These are phyloP conservation scores for Geotrichum candidum DNA, from an alignment of 1,139 yeast species.

Conservation along the genomic window DNA sequence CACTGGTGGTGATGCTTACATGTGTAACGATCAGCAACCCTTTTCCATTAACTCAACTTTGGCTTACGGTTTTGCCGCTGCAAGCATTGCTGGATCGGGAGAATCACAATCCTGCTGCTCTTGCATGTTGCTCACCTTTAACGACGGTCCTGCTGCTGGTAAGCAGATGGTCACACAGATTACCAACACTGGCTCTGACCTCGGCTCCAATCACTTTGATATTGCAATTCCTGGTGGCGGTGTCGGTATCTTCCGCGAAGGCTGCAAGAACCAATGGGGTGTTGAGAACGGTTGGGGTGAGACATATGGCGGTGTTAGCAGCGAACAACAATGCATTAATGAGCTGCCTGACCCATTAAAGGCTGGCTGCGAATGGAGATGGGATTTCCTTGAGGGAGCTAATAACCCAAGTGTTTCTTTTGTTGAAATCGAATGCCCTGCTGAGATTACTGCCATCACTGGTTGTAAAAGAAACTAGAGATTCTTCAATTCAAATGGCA, in stretches of 20 bases:
- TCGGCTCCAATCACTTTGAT: constrained; percentile 18
- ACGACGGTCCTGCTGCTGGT: constrained; percentile 13
- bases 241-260: constrained; percentile 16
- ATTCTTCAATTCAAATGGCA: too few relatives aligned
- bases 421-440: constrained; percentile 20
- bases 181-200: constrained; percentile 21
- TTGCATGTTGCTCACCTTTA: constrained; percentile 19
- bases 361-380: constrained; percentile 22
- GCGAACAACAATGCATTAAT: constrained; percentile 14
- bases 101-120: constrained; percentile 18
- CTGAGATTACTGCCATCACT: constrained; percentile 17
- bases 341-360: constrained; percentile 16
- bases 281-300: constrained; percentile 18
- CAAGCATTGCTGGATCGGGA: constrained; percentile 16
- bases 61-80: constrained; percentile 22
- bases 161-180: constrained; percentile 20
- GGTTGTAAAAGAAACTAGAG: constrained; percentile 16
- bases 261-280: constrained; percentile 19
- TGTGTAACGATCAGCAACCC: constrained; percentile 21
- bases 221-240: constrained; percentile 23
- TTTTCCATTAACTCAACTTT: constrained; percentile 16
- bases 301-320: constrained; percentile 19
- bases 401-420: constrained; percentile 19
- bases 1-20: constrained; percentile 20
- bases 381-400: constrained; percentile 17